Evolutionary conservation across 805 yeast species (phyloP).

Genomic region (Metschnikowia corniflorae): DNA sequence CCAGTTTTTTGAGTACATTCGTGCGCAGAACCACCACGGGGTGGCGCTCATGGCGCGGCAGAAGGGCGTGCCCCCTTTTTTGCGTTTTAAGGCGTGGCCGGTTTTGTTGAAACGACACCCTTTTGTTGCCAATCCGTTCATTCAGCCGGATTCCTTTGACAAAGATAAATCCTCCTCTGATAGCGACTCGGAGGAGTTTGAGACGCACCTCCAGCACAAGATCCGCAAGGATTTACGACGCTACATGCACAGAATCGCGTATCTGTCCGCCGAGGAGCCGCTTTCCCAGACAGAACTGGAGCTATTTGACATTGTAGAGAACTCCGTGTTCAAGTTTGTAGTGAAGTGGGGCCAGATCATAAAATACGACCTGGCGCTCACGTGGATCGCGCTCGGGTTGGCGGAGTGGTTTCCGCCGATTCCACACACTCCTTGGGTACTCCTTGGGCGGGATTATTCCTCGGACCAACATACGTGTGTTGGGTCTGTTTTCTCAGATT

Average conservation of each 20-base stretch:
- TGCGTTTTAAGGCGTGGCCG: slow-evolving; percentile 84
- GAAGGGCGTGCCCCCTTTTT: slow-evolving; percentile 78
- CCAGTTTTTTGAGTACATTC: slow-evolving; percentile 53
- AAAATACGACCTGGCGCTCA: slow-evolving; percentile 74
- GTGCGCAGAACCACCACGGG: slow-evolving; percentile 63
- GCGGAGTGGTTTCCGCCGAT: slow-evolving; percentile 87
- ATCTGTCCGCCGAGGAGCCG: slow-evolving; percentile 22
- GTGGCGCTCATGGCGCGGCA: slow-evolving; percentile 79
- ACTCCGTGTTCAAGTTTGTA: slow-evolving; percentile 60
- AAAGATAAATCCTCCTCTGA: slow-evolving; percentile 16
- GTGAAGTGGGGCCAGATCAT: slow-evolving; percentile 75
- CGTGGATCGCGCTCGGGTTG: slow-evolving; percentile 84
- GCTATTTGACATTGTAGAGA: slow-evolving; percentile 54
- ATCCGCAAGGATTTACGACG: slow-evolving; percentile 58
- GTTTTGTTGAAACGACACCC: slow-evolving; percentile 78
- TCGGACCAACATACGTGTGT: slow-evolving; percentile 29
- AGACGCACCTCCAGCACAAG: slow-evolving; percentile 25
- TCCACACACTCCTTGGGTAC: slow-evolving; percentile 48
- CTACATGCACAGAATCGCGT: slow-evolving; percentile 50
- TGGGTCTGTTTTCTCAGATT: slow-evolving; percentile 35
- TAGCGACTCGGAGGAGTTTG: slow-evolving; percentile 15
- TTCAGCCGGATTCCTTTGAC: slow-evolving; percentile 49
- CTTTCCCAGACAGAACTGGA: slow-evolving; percentile 46
- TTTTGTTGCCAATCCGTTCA: slow-evolving; percentile 70
- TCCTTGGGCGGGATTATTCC: slow-evolving; percentile 48